These are phyloP conservation scores for Aspergillus fijiensis DNA, from an alignment of 2,329 filamentous ascomycete species.

Conservation along the genomic window DNA sequence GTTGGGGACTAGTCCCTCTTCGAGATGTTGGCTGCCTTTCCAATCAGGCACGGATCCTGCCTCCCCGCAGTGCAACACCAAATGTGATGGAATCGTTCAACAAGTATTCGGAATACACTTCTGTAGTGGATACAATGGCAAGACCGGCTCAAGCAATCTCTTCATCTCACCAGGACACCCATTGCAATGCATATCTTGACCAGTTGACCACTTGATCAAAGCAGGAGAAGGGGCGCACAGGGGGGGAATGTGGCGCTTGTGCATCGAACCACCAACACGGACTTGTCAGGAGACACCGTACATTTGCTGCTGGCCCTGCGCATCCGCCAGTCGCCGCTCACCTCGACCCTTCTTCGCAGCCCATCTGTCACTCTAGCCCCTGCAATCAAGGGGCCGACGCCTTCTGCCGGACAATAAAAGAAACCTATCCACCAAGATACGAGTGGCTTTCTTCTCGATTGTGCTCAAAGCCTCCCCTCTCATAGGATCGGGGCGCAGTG, in stretches of 20 bases:
- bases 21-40: conserved; percentile 11
- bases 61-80: not conserved
- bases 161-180: not conserved
- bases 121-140: not conserved
- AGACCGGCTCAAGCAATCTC: not conserved
- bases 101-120: no score
- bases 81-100: not conserved
- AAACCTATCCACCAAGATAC: not conserved
- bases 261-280: conserved; percentile 14
- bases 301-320: conserved; percentile 6
- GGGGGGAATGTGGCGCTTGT: conserved; percentile 6
- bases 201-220: conserved; percentile 14
- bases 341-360: conserved; percentile 8
- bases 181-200: conserved; percentile 10
- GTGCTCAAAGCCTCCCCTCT: not conserved
- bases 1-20: conserved; percentile 4
- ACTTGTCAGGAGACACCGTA: conserved; percentile 20
- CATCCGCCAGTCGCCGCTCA: conserved; percentile 6
- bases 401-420: not conserved
- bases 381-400: conserved; percentile 8
- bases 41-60: conserved; percentile 14
- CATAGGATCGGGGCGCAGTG: not conserved
- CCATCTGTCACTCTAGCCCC: conserved; percentile 15
- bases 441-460: not conserved
- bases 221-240: not conserved